Base-by-base conservation (phyloP, 768 basidiomycete species). In the Amanita pseudoporphyria region DNA sequence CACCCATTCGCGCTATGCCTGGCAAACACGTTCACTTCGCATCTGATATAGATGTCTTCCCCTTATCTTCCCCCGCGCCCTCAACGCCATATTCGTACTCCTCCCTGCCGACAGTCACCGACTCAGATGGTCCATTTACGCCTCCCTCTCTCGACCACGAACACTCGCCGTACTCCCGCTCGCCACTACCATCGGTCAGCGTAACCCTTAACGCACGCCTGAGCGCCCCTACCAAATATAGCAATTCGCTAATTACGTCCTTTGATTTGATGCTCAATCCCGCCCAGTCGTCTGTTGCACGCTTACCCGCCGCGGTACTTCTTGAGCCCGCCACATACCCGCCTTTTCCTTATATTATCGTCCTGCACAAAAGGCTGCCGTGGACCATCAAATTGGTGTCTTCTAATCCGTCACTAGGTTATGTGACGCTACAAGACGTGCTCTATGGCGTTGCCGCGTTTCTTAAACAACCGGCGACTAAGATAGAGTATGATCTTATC, bases 361-460 rank as follows among this genome's bases (percentile, higher is more conserved):
- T 50, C 16, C 32, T 43, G 18, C 49, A 50, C 49, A 50, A 50
- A 21, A 32, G 40, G 16, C 18, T 50, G 32, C 49, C 49, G 6
- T 50, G 49, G 49, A 19, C 42, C 2, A 50, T 50, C 49, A 50
- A 18, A 40, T 55, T 6, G 53, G 54, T 30, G 43, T 45, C 22
- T 16, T 51, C 36, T 53, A 49, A 45, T 41, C 45, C 6, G 28
- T 22, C 32, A 7, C 36, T 35, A 50, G 56, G 10, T 9, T 64
- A 59, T 39, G 66, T 72, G 33, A 64, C 68, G 1, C 58, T 71
- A 44, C 60, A 61, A 40, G 79, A 80, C 58, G 71, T 81, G n/a
- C 61, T 81, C 28, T 55, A 66, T 19, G 64, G 66, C 0, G 53
- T 81, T 14, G 74, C 76, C 60, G 56, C 59, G 51, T 59, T 62